Base-by-base conservation (phyloP, 2,329 filamentous ascomycete species). In the Ophiocordyceps sinensis region DNA sequence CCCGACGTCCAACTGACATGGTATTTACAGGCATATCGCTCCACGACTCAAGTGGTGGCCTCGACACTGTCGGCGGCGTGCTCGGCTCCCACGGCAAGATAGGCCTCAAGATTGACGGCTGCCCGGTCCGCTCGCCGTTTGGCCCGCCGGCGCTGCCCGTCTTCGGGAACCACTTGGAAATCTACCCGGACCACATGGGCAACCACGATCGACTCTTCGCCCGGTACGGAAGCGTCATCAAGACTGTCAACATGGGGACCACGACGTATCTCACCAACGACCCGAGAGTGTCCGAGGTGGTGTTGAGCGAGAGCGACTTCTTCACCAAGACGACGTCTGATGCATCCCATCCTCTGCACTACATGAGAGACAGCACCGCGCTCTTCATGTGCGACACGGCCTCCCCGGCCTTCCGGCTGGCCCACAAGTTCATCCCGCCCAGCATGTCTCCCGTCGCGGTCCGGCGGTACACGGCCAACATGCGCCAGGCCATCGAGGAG, bases 401-500 rank as follows among this genome's bases (percentile, higher is more conserved):
- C 30, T 65, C 61, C 0, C 58, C 62, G 19, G 60, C 63, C 37
- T 73, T 65, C 64, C 45, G 51, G 15, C 45, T 65, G 0, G 64
- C 67, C 1, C 74, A 77, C 59, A 77, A 77, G 51, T 78, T 75
- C 52, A 48, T 77, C 7, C 71, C 73, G 0, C 71, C 73, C 0
- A 65, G 68, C 0, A 56, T 77, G 15, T 64, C 64, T 0, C 71
- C 72, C 23, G 73, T 70, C 49, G 73, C 73, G 0, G 70, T 76
- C 4, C 60, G 66, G 0, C 71, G 76, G 48, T 75, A 76, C 46
- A 63, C 69, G 0, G 70, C 72, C 0, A 64, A 61, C 0, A 76
- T 77, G 69, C 69, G 75, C 45, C 51, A 60, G 35, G 66, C 65
- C 0, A 61, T 70, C 64, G 14, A 52, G 31, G 31, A 34, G n/a